These are phyloP conservation scores for Coprinopsis sp. DNA, from an alignment of 768 basidiomycete species.

Conservation along the genomic window DNA sequence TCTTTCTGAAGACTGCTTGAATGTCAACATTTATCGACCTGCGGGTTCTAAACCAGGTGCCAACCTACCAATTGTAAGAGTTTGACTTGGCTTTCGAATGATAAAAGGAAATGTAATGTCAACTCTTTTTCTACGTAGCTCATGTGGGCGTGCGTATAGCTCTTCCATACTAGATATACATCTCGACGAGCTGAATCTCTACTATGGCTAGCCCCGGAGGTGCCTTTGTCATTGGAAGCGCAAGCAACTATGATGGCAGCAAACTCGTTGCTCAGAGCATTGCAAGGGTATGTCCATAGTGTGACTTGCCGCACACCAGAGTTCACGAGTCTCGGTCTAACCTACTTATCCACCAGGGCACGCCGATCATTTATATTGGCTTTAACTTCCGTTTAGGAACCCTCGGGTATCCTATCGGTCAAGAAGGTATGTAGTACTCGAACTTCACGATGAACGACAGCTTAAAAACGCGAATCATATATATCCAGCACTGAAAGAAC, in stretches of 20 bases:
- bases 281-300: conserved; percentile 22
- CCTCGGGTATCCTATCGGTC: conserved; percentile 40
- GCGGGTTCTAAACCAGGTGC: conserved; percentile 24
- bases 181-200: not conserved
- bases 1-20: conserved; percentile 56
- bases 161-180: not conserved
- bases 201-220: conserved; percentile 26
- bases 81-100: too few relatives aligned
- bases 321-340: not conserved
- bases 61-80: too few relatives aligned
- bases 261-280: conserved; percentile 32
- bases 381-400: conserved; percentile 41
- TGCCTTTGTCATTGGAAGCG: conserved; percentile 25
- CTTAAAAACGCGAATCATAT: not conserved
- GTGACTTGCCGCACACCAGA: not conserved
- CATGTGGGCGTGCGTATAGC: not conserved
- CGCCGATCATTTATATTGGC: conserved; percentile 40
- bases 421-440: conserved; percentile 21
- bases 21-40: conserved; percentile 54
- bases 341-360: conserved; percentile 22
- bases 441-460: not conserved
- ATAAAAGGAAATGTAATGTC: too few relatives aligned
- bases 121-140: too few relatives aligned
- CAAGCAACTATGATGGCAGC: conserved; percentile 27
- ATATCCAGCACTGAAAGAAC: conserved; percentile 27